Evolutionary conservation across 2,329 filamentous ascomycete genomes (phyloP), one percentile per base, ranked within the genome.

Genomic region (Nemania abortiva): DNA sequence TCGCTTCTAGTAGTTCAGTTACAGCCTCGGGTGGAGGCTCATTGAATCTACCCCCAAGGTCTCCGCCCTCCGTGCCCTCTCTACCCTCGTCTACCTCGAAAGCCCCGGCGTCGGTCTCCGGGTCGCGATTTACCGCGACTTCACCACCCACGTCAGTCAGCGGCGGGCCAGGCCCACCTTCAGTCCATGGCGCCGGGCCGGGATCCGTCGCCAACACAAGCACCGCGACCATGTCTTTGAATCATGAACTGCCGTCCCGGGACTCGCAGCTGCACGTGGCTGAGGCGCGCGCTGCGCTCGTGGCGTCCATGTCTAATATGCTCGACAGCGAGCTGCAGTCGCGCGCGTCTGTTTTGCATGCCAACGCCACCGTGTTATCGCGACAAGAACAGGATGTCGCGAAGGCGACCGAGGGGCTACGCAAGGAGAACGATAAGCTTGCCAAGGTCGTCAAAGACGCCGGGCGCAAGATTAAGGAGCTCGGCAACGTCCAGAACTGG

Each of bases 401-500:
- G 60, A 86, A 85, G 67, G 89, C 89, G 69, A 89, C 90, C 6
- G 86, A 84, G 1, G 86, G 79, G 2, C 80, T 94, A 78, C 82
- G 86, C 57, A 85, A 86, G 72, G 90, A 94, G 78, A 90, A 87
- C 59, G 88, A 90, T 70, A 87, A 88, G 79, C 86, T 93, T 76
- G 86, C 88, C 72, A 86, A 86, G 72, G 84, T 93, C 74, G 89
- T 89, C 5, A 87, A 87, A 73, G 86, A 85, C 66, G 90, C 90
- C 42, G 87, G 88, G 54, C 85, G 86, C 72, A 86, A 86, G 76
- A 82, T 95, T 68, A 95, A 94, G 82, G 92, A 94, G 84, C 84
- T 94, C 70, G 73, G 92, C 27, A 90, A 94, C 77, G 88, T 95
- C 77, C 92, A 95, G 84, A 95, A 95, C 79, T 96, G 92, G 92